Base-by-base conservation (phyloP, 345 rosid species). In the Aegle marmelos region DNA sequence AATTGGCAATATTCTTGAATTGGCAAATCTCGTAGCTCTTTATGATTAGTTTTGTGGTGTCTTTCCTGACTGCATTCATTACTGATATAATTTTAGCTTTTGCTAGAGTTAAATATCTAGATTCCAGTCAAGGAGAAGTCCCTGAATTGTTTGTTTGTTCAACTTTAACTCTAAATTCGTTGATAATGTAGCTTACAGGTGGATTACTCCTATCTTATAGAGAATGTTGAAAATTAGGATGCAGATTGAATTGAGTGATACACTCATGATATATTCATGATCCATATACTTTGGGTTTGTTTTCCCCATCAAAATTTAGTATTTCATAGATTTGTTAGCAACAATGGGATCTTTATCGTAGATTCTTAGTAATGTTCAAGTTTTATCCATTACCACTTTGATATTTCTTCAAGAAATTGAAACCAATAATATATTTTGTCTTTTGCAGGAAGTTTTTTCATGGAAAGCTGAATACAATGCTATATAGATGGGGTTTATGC, bases 391-490 rank as follows among this genome's bases (percentile, higher is more conserved):
- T 34, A 24, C 13, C 17, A 56, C 75, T 72, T 72, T 36, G 24
- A 36, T 71, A 9, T 71, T 30, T 37, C 65, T 73, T 73, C n/a
- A 59, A 60, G 13, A 28, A 2, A n/a, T 30, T 45, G 48, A 37
- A 75, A 33, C 33, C 6, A 50, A n/a, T 16, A 0, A 33, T 64
- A 75, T n/a, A 63, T 63, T 76, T 56, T 27, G 6, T 74, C 39
- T 22, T 16, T 78, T 78, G 65, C 82, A 80, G 83, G 82, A 80
- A 31, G 24, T 36, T 34, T 22, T 54, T 66, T 36, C 28, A 45
- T 31, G 22, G 58, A 16, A 9, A 17, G 73, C 75, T 65, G 76
- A 31, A 27, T 56, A 27, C 30, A n/a, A 64, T 62, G 11, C 57
- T 50, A 21, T 33, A 31, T 53, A 27, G 57, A 63, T 34, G 22